phyloP scores from a whole-genome alignment of 192 early-diverging fungal species.

The Mortierella hygrophila region DNA sequence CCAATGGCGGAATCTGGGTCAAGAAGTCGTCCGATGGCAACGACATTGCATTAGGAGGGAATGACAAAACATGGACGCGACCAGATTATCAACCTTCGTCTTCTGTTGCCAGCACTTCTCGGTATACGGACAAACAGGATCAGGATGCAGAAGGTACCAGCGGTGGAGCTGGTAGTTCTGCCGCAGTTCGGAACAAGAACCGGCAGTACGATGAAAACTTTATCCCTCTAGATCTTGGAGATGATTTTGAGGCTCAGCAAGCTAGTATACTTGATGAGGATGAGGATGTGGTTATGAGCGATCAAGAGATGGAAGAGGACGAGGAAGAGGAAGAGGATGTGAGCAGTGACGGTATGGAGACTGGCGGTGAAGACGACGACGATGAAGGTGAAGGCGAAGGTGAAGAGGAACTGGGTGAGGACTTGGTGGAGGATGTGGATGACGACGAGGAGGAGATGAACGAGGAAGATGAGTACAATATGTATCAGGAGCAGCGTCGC shows the following conservation, averaged over 20 bases:
- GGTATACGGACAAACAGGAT: constrained; percentile 2
- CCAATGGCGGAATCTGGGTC: constrained; percentile 26
- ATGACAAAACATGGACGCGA: background rate
- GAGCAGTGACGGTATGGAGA: background rate
- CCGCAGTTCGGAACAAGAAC: background rate
- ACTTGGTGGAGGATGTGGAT: constrained; percentile 6
- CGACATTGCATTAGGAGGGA: background rate
- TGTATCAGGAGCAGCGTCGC: constrained; percentile 7
- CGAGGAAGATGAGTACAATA: constrained; percentile 22
- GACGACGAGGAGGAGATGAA: constrained; percentile 3
- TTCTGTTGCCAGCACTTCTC: background rate
- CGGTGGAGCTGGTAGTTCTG: background rate
- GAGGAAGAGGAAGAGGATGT: constrained; percentile 58
- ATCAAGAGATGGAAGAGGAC: constrained; percentile 45
- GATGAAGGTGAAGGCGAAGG: constrained; percentile 29
- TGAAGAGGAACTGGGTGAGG: constrained; percentile 1
- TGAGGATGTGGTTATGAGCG: constrained; percentile 35
- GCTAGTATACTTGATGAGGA: constrained; percentile 35
- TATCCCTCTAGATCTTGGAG: constrained; percentile 50
- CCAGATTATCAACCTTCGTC: background rate
- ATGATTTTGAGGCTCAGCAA: constrained; percentile 22
- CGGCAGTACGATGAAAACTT: constrained; percentile 46
- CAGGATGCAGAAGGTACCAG: constrained; percentile 1
- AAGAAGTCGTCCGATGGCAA: constrained; percentile 26
- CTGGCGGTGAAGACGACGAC: constrained; percentile 8